Evolutionary conservation across 106 monocot genomes (phyloP).

Genomic region (Dendrobium huoshanense): DNA sequence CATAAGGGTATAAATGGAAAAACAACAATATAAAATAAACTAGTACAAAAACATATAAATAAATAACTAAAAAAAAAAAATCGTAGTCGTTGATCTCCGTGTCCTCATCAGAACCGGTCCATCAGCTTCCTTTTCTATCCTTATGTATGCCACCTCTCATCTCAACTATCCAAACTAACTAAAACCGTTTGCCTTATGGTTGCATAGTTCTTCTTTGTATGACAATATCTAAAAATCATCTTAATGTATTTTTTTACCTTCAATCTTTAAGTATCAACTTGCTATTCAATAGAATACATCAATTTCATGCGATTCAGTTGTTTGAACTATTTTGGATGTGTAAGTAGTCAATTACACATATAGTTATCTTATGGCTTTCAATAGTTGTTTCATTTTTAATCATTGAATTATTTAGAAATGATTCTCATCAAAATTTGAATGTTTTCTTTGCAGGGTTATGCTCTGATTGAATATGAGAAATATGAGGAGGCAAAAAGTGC

Average conservation of each 20-base stretch:
- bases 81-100: no score
- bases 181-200: neutral
- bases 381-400: neutral
- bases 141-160: neutral
- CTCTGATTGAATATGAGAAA: slow-evolving; percentile 84
- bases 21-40: no score
- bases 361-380: neutral
- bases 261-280: neutral
- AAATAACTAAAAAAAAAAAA: no score
- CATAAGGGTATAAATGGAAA: no score
- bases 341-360: neutral
- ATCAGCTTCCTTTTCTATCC: neutral
- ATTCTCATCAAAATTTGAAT: neutral
- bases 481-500: slow-evolving; percentile 74
- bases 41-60: no score
- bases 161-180: neutral
- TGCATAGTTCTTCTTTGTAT: neutral
- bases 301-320: neutral
- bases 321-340: neutral
- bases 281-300: neutral
- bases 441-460: slow-evolving; percentile 66
- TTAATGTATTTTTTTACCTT: neutral
- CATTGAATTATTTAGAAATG: neutral
- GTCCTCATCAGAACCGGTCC: no score
- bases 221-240: neutral